Percentiles rank a stretch among this genome's conserved stretches.
phyloP scores from a whole-genome alignment of 148 eudicot genomes.

The Suaeda aralocaspica region DNA sequence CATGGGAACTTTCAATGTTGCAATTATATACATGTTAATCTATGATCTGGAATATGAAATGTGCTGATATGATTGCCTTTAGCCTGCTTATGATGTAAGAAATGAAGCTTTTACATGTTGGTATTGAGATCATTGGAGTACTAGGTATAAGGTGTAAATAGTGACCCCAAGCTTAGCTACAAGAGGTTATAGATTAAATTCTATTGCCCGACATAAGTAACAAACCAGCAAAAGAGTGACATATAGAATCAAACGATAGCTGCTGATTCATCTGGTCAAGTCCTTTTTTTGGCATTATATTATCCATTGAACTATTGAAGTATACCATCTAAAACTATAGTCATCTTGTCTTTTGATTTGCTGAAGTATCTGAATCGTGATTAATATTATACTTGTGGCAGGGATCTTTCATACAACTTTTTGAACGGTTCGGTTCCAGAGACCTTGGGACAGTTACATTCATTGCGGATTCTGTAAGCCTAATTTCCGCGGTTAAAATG shows the following conservation, averaged over 20 bases:
- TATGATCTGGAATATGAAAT: neutral
- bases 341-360: neutral
- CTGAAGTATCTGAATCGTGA: constrained; percentile 1
- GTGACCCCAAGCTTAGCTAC: neutral
- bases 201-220: neutral
- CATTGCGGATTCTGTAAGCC: constrained; percentile 70
- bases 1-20: neutral
- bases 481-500: neutral
- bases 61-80: neutral
- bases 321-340: neutral
- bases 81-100: neutral
- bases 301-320: neutral
- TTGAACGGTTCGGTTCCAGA: constrained; percentile 94
- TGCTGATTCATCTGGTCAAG: constrained; percentile 4
- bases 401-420: constrained; percentile 92
- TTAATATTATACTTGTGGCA: constrained; percentile 26
- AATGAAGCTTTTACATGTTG: neutral
- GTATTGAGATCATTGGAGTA: neutral
- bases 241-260: neutral
- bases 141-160: neutral
- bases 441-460: constrained; percentile 69
- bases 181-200: neutral
- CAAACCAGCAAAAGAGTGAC: neutral
- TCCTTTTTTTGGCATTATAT: neutral
- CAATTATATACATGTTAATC: too few species aligned